Base-by-base conservation (phyloP, 2,329 filamentous ascomycete genomes). In the Fusarium sp. region DNA sequence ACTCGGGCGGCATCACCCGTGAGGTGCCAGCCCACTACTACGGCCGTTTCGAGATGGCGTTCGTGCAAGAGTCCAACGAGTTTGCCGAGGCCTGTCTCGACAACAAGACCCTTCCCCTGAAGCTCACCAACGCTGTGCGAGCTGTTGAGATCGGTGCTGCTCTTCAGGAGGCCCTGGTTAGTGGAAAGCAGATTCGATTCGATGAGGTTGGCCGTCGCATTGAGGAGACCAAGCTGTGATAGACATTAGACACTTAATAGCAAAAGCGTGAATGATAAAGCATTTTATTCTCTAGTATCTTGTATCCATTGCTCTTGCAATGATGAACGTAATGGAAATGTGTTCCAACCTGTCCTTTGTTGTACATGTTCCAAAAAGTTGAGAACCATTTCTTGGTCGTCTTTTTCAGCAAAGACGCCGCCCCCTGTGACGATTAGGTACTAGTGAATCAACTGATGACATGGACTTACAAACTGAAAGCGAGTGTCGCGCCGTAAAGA, bases 81-180 rank as follows among this genome's bases (percentile, higher is more conserved):
- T 72, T 70, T 11, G 65, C 67, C 2, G 63, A 71, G 25, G 60
- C 68, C 1, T 64, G 63, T 20, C 54, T 71, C 7, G 70, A 72
- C 2, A 30, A 63, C 33, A 72, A 70, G 33, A 52, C 61, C 1
- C 45, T 72, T 2, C 86, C 84, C 8, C 87, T 72, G 6, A 67
- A 67, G n/a, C 38, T 66, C 12, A 58, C 52, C n/a, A 68, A 65
- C 5, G 68, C 68, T 17, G 60, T 69, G 38, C 62, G 35, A 8
- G 64, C 70, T 8, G 63, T 71, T 17, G 59, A 71, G 22, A 71
- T 72, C 12, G 70, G 67, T 2, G 38, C 61, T 56, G 68, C 68
- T 4, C 50, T 72, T 2, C 70, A 72, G 43, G 70, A 72, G 33
- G 63, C 66, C 12, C 60, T 72, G 14, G 59, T 67, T 2, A 68